phyloP scores from a whole-genome alignment of 1,139 yeast species.

The Geotrichum siamense region DNA sequence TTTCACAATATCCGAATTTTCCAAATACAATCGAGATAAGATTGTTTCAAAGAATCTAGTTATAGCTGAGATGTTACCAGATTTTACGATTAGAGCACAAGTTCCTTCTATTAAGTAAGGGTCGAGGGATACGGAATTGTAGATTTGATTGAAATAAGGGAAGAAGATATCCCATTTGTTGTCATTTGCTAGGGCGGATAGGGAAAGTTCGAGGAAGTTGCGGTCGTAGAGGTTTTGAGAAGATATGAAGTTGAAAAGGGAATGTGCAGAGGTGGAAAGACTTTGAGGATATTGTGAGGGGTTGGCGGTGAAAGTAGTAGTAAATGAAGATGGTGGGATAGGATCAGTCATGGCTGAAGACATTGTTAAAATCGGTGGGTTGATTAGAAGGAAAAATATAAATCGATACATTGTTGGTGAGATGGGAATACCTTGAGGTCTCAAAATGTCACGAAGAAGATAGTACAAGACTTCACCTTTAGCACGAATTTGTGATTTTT shows the following conservation, averaged over 20 bases:
- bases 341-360: conserved; percentile 25
- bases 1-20: conserved; percentile 17
- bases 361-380: conserved; percentile 19
- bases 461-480: conserved; percentile 27
- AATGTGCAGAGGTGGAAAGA: conserved; percentile 25
- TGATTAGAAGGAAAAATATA: conserved; percentile 28
- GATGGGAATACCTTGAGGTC: conserved; percentile 27
- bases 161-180: conserved; percentile 35
- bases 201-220: conserved; percentile 30
- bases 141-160: conserved; percentile 29
- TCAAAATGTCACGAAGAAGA: conserved; percentile 27
- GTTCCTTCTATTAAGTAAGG: conserved; percentile 24
- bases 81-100: conserved; percentile 29
- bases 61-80: conserved; percentile 25
- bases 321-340: conserved; percentile 17
- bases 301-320: no score
- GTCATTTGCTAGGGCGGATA: conserved; percentile 38
- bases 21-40: conserved; percentile 11
- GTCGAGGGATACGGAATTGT: conserved; percentile 19
- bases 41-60: conserved; percentile 23
- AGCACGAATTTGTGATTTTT: conserved; percentile 25
- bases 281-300: conserved; percentile 20
- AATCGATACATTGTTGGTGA: conserved; percentile 25
- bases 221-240: conserved; percentile 20
- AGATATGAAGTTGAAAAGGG: conserved; percentile 25